phyloP scores from a whole-genome alignment of 1,284 basidiomycete species.

The Marasmius fiardii region DNA sequence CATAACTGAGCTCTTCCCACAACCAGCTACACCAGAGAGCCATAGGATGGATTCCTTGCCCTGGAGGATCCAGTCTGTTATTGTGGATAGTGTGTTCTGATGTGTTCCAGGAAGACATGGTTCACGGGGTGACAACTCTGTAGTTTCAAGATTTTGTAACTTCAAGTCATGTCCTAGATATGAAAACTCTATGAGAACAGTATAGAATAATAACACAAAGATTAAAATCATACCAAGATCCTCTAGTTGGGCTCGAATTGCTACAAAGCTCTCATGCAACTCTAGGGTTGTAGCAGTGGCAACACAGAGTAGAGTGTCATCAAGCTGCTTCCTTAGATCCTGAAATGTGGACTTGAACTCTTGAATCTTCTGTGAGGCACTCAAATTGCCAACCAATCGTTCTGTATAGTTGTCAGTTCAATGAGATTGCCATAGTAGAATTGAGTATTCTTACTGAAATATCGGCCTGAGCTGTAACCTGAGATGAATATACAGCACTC shows the following conservation, averaged over 20 bases:
- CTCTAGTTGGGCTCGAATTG: neutral
- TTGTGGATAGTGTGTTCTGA: too few species aligned
- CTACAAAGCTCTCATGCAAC: too few species aligned
- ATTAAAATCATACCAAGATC: neutral
- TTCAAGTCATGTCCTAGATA: neutral
- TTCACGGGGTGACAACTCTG: neutral
- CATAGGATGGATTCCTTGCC: conserved; percentile 3
- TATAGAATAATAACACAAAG: too few species aligned
- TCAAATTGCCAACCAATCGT: too few species aligned
- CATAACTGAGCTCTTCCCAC: too few species aligned
- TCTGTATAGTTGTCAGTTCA: too few species aligned
- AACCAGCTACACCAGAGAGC: conserved; percentile 7
- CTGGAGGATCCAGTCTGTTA: conserved; percentile 3
- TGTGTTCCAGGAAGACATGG: too few species aligned
- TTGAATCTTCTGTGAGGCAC: neutral
- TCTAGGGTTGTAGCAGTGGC: neutral
- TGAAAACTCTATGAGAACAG: too few species aligned
- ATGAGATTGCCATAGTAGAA: too few species aligned
- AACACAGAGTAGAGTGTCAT: neutral
- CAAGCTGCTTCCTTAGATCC: neutral
- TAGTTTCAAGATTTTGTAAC: neutral
- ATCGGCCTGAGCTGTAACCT: neutral
- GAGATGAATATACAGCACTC: conserved; percentile 1
- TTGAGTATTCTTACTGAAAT: too few species aligned
- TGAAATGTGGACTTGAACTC: neutral